Percentiles rank a stretch among this genome's conserved stretches.
phyloP scores from a whole-genome alignment of 345 rosid species.

The Punica granatum region DNA sequence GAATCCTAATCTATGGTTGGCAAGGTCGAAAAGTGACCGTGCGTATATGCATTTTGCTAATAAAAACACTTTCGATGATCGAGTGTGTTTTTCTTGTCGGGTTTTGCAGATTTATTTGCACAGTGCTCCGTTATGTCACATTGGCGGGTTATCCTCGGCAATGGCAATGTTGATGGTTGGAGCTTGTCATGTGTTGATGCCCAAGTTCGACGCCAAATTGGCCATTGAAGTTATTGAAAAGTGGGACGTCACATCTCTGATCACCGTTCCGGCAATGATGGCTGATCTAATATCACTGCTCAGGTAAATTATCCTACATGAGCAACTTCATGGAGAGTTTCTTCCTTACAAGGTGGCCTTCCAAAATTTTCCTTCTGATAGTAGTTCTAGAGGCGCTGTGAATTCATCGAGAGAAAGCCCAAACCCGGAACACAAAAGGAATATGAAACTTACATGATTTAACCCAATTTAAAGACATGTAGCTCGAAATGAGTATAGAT shows the following conservation, averaged over 20 bases:
- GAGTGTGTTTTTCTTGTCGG: too few species aligned
- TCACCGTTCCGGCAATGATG: slow-evolving; percentile 78
- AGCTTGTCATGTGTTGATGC: slow-evolving; percentile 63
- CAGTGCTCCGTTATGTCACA: slow-evolving; percentile 75
- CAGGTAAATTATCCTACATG: slow-evolving; percentile 28
- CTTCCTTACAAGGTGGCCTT: not conserved
- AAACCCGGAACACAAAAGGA: too few species aligned
- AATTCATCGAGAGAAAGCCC: too few species aligned
- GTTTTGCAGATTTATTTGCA: slow-evolving; percentile 73
- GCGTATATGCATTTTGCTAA: too few species aligned
- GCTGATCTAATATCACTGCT: slow-evolving; percentile 46
- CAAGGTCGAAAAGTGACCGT: not conserved
- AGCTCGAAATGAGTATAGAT: too few species aligned
- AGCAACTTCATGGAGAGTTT: not conserved
- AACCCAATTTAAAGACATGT: too few species aligned
- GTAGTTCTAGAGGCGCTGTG: too few species aligned
- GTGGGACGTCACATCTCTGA: slow-evolving; percentile 61
- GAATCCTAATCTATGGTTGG: not conserved
- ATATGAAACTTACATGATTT: too few species aligned
- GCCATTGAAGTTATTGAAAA: slow-evolving; percentile 50
- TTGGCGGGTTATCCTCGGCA: slow-evolving; percentile 84
- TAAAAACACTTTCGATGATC: too few species aligned
- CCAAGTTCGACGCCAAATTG: slow-evolving; percentile 59
- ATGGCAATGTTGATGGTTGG: slow-evolving; percentile 88
- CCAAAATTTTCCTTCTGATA: not conserved